Conservation (phyloP, 2,329 filamentous ascomycete species). For the Zelopaecilomyces penicillatus region DNA sequence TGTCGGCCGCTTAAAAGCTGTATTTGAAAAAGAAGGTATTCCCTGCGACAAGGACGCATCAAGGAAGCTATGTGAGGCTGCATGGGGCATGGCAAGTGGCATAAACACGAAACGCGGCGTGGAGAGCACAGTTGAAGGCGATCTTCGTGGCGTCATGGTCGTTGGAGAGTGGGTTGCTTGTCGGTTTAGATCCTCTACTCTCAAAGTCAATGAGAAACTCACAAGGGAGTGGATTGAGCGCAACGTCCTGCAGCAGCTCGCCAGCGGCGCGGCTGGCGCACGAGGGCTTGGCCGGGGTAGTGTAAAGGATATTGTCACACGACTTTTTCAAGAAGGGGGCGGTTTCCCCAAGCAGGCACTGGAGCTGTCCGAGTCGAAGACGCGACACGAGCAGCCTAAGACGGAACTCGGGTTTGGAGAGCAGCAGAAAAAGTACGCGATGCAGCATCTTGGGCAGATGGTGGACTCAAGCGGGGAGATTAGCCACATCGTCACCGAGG, state of each 20-base stretch:
- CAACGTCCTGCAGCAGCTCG: conserved; percentile 58
- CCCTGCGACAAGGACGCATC: conserved; percentile 83
- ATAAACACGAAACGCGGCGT: conserved; percentile 60
- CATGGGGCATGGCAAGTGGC: conserved; percentile 70
- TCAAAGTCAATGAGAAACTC: conserved; percentile 37
- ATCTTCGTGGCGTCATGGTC: conserved; percentile 76
- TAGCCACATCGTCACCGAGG: conserved; percentile 70
- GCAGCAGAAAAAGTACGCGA: conserved; percentile 61
- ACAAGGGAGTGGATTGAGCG: conserved; percentile 71
- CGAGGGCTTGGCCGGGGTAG: conserved; percentile 65
- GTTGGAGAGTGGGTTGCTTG: conserved; percentile 80
- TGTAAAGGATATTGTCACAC: conserved; percentile 64
- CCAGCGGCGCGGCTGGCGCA: conserved; percentile 62
- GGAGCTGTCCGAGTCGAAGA: conserved; percentile 31
- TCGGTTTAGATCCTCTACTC: conserved; percentile 47
- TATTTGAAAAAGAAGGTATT: conserved; percentile 86
- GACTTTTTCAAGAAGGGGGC: conserved; percentile 72
- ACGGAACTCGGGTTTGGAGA: conserved; percentile 63
- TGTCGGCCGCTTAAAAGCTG: conserved; percentile 66
- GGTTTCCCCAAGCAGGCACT: conserved; percentile 59
- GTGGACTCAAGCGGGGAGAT: conserved; percentile 71
- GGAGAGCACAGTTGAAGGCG: conserved; percentile 60
- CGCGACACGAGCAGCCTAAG: conserved; percentile 45
- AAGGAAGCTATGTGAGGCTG: conserved; percentile 71
- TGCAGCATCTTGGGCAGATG: conserved; percentile 66